Evolutionary conservation across 1,284 basidiomycete genomes (phyloP).

Genomic region (Uromyces viciae-fabae): DNA sequence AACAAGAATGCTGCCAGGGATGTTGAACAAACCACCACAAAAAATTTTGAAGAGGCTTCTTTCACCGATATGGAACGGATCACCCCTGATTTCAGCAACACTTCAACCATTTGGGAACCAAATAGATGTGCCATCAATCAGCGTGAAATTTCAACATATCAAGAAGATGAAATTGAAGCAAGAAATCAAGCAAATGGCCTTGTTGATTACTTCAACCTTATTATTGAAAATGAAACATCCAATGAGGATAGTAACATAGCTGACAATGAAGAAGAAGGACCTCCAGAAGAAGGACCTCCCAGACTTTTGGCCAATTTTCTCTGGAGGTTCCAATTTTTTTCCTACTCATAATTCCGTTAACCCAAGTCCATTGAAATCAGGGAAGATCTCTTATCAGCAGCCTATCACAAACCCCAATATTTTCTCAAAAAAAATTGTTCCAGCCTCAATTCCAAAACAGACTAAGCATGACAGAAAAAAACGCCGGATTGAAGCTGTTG

Average conservation of each 20-base stretch:
- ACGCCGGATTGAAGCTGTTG: background rate
- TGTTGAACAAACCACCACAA: too few relatives aligned
- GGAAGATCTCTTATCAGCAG: background rate
- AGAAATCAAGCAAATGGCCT: constrained; percentile 1
- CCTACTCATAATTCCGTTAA: background rate
- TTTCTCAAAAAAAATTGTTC: background rate
- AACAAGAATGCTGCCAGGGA: too few relatives aligned
- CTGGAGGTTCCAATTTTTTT: background rate
- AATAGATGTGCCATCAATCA: background rate
- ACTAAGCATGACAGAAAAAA: background rate
- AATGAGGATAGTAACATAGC: background rate
- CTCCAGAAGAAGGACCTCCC: too few relatives aligned
- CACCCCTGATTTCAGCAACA: background rate
- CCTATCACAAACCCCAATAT: background rate
- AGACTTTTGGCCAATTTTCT: background rate
- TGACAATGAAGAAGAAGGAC: background rate
- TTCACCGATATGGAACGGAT: background rate
- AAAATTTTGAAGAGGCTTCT: too few relatives aligned
- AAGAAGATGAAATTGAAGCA: constrained; percentile 1
- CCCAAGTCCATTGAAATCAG: background rate
- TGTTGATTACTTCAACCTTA: background rate
- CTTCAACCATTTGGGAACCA: background rate
- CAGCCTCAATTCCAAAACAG: constrained; percentile 9
- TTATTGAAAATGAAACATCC: background rate
- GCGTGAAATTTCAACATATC: background rate